Evolutionary conservation across 176 grass and related monocot species (phyloP).

Genomic region (Microstegium vimineum): DNA sequence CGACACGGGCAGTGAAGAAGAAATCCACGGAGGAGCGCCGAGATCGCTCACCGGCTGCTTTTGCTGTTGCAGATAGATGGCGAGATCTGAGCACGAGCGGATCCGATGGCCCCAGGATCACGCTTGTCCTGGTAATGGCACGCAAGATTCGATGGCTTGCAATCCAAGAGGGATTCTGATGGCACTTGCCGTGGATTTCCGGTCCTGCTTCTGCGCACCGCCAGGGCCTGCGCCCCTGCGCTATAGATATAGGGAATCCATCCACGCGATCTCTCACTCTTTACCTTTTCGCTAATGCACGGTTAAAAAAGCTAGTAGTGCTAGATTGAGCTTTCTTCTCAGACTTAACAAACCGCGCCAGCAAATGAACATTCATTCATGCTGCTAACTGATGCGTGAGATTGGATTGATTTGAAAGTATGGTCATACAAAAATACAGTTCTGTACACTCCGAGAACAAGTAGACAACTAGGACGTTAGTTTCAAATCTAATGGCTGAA

Average conservation of each 20-base stretch:
- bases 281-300: background rate
- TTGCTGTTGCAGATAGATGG: slow-evolving; percentile 32
- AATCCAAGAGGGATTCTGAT: slow-evolving; percentile 51
- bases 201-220: slow-evolving; percentile 17
- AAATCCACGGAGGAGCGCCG: background rate
- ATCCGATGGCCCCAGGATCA: slow-evolving; percentile 43
- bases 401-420: too few species aligned
- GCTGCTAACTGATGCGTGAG: too few species aligned
- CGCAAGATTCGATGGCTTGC: slow-evolving; percentile 48
- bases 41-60: background rate
- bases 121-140: slow-evolving; percentile 48
- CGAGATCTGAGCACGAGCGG: slow-evolving; percentile 34
- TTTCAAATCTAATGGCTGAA: too few species aligned
- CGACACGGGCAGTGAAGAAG: background rate
- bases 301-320: slow-evolving; percentile 20
- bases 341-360: background rate
- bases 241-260: slow-evolving; percentile 33
- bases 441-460: too few species aligned
- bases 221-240: slow-evolving; percentile 3
- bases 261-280: slow-evolving; percentile 23
- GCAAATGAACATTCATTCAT: background rate
- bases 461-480: too few species aligned
- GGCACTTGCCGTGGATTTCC: slow-evolving; percentile 47
- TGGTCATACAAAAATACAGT: too few species aligned
- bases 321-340: background rate